Evolutionary conservation across 768 basidiomycete species (phyloP).

Genomic region (Leccinum disarticulatum): DNA sequence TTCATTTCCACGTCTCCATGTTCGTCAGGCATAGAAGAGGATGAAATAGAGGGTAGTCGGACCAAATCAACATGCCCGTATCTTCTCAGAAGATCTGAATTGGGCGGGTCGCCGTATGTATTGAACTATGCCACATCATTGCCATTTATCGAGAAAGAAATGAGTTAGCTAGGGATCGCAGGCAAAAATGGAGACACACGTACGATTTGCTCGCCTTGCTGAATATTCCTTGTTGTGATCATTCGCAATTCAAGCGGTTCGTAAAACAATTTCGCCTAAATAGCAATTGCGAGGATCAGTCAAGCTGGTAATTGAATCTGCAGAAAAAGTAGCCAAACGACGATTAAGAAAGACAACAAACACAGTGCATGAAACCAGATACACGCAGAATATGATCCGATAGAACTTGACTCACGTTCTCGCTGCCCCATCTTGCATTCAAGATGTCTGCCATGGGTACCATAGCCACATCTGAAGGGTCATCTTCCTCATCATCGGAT

Average conservation of each 20-base stretch:
- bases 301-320: neutral
- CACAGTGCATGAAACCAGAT: neutral
- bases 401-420: constrained; percentile 63
- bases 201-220: constrained; percentile 85
- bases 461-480: constrained; percentile 76
- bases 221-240: constrained; percentile 75
- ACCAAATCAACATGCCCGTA: constrained; percentile 91
- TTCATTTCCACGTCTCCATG: constrained; percentile 15
- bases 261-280: constrained; percentile 82
- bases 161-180: neutral
- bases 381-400: neutral
- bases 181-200: constrained; percentile 23
- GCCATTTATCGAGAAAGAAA: neutral
- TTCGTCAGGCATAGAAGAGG: neutral
- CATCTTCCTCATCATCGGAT: constrained; percentile 47
- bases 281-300: neutral
- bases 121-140: constrained; percentile 65
- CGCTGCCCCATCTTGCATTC: constrained; percentile 81
- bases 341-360: neutral
- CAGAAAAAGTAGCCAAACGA: neutral
- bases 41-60: constrained; percentile 42
- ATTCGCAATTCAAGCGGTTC: constrained; percentile 73
- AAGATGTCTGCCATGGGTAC: constrained; percentile 96
- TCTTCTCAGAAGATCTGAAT: constrained; percentile 88
- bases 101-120: constrained; percentile 92